Evolutionary conservation across 1,284 basidiomycete species (phyloP).

Genomic region (Blastosporella zonata): DNA sequence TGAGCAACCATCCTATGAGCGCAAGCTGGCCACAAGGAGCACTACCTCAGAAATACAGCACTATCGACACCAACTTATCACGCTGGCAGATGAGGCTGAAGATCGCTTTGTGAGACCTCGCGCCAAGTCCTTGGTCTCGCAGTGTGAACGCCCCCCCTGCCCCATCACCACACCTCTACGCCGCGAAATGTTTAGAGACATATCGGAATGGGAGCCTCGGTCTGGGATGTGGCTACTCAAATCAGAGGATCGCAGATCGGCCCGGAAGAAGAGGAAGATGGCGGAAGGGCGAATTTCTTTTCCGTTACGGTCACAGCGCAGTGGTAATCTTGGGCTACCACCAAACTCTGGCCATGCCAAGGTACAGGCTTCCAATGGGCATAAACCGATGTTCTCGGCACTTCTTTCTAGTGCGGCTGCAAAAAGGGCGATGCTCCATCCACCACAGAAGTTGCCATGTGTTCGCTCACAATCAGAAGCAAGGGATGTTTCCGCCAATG

Average conservation of each 20-base stretch:
- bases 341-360: neutral
- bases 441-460: slow-evolving; percentile 15
- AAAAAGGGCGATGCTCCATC: slow-evolving; percentile 37
- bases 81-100: slow-evolving; percentile 49
- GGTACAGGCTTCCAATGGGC: neutral
- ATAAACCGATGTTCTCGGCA: slow-evolving; percentile 35
- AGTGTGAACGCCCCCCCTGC: neutral
- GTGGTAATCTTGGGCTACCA: neutral
- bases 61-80: slow-evolving; percentile 41
- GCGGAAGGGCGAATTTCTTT: neutral
- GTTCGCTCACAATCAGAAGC: neutral
- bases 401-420: slow-evolving; percentile 44
- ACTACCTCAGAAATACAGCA: slow-evolving; percentile 25
- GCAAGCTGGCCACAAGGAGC: slow-evolving; percentile 17
- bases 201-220: slow-evolving; percentile 28
- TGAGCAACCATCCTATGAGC: slow-evolving; percentile 32
- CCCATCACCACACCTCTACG: slow-evolving; percentile 1
- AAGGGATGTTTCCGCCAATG: neutral
- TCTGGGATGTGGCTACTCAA: slow-evolving; percentile 25
- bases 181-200: slow-evolving; percentile 5
- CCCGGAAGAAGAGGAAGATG: slow-evolving; percentile 27
- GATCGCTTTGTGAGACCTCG: slow-evolving; percentile 35
- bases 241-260: slow-evolving; percentile 15
- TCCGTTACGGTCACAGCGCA: neutral
- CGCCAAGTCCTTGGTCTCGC: neutral